Evolutionary conservation across 1,284 basidiomycete genomes (phyloP).

Genomic region (Peniophora sp.): DNA sequence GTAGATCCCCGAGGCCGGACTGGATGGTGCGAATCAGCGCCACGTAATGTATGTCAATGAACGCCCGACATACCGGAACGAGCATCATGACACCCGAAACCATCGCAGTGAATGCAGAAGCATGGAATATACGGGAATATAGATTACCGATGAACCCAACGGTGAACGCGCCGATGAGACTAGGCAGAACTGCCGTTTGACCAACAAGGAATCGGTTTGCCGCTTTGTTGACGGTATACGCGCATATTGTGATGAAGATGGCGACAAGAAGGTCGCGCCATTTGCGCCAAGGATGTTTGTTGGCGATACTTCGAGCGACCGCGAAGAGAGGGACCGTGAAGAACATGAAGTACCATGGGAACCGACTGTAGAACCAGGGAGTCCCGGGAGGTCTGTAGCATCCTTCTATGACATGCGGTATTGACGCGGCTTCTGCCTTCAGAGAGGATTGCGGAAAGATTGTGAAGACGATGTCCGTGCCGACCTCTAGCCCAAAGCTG

Average conservation of each 20-base stretch:
- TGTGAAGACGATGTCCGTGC: constrained; percentile 77
- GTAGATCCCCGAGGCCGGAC: too few species aligned
- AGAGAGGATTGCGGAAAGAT: constrained; percentile 36
- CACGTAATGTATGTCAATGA: too few species aligned
- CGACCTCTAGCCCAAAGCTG: constrained; percentile 84
- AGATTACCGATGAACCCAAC: constrained; percentile 77
- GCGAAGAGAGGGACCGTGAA: constrained; percentile 81
- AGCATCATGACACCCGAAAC: constrained; percentile 82
- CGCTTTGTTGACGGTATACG: constrained; percentile 71
- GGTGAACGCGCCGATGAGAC: constrained; percentile 79
- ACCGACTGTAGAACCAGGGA: constrained; percentile 74
- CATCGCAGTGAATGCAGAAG: constrained; percentile 86
- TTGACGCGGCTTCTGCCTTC: constrained; percentile 9
- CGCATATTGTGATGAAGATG: constrained; percentile 77
- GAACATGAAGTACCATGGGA: constrained; percentile 72
- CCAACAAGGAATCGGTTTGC: constrained; percentile 84
- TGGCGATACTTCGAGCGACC: constrained; percentile 62
- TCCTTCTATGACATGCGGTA: constrained; percentile 42
- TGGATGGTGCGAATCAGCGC: too few species aligned
- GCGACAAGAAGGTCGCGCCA: constrained; percentile 72
- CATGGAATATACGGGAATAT: constrained; percentile 78
- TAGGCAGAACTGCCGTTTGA: constrained; percentile 68
- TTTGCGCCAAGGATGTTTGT: constrained; percentile 62
- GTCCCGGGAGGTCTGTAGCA: constrained; percentile 61
- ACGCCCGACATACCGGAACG: constrained; percentile 71